A percentile compares a stretch with the other conserved stretches of the same genome.
These are phyloP conservation scores for Eragrostis tef DNA, from an alignment of 202 grass and related monocot genomes.

Conservation along the genomic window DNA sequence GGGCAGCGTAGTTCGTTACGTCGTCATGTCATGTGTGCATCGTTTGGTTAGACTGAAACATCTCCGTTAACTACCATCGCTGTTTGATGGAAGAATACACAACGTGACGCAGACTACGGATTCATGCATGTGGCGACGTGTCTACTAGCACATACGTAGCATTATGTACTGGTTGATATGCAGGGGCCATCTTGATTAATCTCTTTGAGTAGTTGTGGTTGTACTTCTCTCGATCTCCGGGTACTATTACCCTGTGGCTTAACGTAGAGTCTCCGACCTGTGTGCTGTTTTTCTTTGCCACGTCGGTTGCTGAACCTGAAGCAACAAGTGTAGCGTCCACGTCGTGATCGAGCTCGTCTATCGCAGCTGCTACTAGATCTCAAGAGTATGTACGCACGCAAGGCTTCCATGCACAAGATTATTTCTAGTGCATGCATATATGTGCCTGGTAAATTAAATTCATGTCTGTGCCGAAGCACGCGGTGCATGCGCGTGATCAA, in stretches of 20 bases:
- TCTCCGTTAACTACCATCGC: constrained; percentile 1
- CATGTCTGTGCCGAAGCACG: too few species aligned
- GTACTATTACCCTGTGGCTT: neutral
- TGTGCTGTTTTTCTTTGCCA: neutral
- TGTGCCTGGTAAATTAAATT: neutral
- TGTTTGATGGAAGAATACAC: neutral
- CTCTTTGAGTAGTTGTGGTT: too few species aligned
- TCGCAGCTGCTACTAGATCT: too few species aligned
- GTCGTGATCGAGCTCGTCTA: too few species aligned
- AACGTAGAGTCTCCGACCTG: neutral
- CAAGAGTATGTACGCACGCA: too few species aligned
- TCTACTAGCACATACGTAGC: too few species aligned
- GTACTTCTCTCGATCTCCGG: neutral
- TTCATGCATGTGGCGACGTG: neutral
- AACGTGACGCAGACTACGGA: neutral
- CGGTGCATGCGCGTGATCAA: too few species aligned
- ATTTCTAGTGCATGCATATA: neutral
- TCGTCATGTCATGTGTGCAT: neutral
- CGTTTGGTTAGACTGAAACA: constrained; percentile 48
- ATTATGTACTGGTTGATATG: too few species aligned
- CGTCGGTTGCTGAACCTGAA: neutral
- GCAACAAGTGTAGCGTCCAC: neutral
- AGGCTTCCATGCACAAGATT: too few species aligned
- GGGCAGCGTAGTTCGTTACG: neutral
- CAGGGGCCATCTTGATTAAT: too few species aligned